Evolutionary conservation across 2,329 filamentous ascomycete genomes (phyloP).

Genomic region (Pseudogymnoascus sp.): DNA sequence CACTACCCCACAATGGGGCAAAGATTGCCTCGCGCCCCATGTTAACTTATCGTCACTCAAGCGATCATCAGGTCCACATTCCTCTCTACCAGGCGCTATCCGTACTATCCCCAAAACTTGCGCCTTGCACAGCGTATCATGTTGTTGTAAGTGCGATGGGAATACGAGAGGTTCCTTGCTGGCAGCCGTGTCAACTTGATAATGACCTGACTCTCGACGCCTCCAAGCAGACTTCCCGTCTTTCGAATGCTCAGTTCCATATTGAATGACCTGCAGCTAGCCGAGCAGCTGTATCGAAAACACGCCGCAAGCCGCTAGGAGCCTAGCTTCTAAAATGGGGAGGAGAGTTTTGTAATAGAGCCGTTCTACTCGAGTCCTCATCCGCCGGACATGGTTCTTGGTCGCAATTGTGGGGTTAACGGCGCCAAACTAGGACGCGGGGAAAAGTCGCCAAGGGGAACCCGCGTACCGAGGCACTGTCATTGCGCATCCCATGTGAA

Average conservation of each 20-base stretch:
- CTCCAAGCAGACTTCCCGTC: neutral
- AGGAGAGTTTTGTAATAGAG: neutral
- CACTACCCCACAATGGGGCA: slow-evolving; percentile 1
- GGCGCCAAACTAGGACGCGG: slow-evolving; percentile 2
- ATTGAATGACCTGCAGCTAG: neutral
- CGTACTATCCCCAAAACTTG: neutral
- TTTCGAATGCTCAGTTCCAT: neutral
- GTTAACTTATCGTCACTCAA: neutral
- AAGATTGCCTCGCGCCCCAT: neutral
- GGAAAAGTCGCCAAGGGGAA: neutral
- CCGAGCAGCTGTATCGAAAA: neutral
- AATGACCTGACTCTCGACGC: neutral
- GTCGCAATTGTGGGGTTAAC: neutral
- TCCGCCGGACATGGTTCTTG: neutral
- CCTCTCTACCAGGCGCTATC: neutral
- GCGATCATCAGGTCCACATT: slow-evolving; percentile 3
- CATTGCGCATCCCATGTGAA: slow-evolving; percentile 1
- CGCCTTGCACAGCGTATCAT: neutral
- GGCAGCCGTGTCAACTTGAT: neutral
- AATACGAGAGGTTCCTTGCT: neutral
- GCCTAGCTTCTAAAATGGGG: neutral
- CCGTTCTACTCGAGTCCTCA: neutral
- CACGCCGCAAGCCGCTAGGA: neutral
- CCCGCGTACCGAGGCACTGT: neutral
- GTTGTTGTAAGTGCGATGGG: neutral